phyloP scores from a whole-genome alignment of 176 grass and related monocot genomes.

The Rhynchospora breviuscula region DNA sequence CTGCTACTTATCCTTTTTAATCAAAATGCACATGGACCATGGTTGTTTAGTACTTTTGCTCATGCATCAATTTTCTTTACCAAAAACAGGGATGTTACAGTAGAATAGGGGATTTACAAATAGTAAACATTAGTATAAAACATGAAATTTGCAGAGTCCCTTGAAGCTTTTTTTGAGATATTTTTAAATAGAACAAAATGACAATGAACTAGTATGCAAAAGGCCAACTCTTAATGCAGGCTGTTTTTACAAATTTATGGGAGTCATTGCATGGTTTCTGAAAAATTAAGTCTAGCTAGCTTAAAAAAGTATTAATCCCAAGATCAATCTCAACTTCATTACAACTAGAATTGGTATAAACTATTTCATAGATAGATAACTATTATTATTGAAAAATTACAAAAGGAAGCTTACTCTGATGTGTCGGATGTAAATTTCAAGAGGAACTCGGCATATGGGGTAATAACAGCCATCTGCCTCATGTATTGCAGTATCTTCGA shows the following conservation, averaged over 20 bases:
- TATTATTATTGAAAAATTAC: slow-evolving; percentile 17
- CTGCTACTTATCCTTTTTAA: neutral
- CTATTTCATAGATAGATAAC: neutral
- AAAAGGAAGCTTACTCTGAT: slow-evolving; percentile 52
- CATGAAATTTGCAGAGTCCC: neutral
- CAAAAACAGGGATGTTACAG: neutral
- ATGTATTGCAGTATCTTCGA: slow-evolving; percentile 96
- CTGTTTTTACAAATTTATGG: neutral
- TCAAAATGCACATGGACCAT: slow-evolving; percentile 10
- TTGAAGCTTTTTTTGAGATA: neutral
- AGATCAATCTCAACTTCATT: neutral
- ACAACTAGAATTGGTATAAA: neutral
- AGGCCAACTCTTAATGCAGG: neutral
- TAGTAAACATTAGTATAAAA: neutral
- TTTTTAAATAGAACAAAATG: neutral
- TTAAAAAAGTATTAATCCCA: neutral
- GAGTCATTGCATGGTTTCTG: neutral
- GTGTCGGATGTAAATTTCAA: slow-evolving; percentile 80
- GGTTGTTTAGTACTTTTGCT: slow-evolving; percentile 8
- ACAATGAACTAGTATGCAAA: neutral
- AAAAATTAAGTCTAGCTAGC: neutral
- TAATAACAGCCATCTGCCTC: slow-evolving; percentile 98
- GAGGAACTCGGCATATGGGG: slow-evolving; percentile 91
- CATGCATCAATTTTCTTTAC: neutral
- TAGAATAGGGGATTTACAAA: too few relatives aligned